These are phyloP conservation scores for Zygoascus hellenicus DNA, from an alignment of 1,139 yeast species.

Conservation along the genomic window DNA sequence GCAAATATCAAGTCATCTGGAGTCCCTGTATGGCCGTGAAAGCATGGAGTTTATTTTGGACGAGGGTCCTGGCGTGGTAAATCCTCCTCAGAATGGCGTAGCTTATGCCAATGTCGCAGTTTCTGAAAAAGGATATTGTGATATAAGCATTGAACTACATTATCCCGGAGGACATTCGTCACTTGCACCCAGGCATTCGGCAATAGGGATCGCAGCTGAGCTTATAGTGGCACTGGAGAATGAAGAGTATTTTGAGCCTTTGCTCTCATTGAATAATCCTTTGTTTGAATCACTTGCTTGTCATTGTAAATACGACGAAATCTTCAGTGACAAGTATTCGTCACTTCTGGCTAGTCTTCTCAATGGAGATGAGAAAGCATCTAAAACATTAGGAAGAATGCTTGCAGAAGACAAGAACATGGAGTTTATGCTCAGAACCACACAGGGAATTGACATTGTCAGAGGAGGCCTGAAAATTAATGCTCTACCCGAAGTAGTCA, in stretches of 20 bases:
- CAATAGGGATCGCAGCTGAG: constrained; percentile 59
- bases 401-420: constrained; percentile 17
- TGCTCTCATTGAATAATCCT: constrained; percentile 46
- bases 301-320: constrained; percentile 33
- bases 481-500: constrained; percentile 65
- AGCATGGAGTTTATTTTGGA: constrained; percentile 55
- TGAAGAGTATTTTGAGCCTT: constrained; percentile 40
- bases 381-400: constrained; percentile 6
- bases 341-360: constrained; percentile 17
- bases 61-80: constrained; percentile 43
- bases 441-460: constrained; percentile 61
- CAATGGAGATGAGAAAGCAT: constrained; percentile 13
- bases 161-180: constrained; percentile 73
- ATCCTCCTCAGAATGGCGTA: constrained; percentile 31
- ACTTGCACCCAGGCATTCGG: constrained; percentile 64
- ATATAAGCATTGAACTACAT: constrained; percentile 42
- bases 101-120: constrained; percentile 54
- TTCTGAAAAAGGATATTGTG: constrained; percentile 62
- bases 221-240: constrained; percentile 47
- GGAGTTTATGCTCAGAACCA: constrained; percentile 48
- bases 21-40: constrained; percentile 49
- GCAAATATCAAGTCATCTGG: constrained; percentile 40
- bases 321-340: constrained; percentile 26
- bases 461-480: constrained; percentile 62
- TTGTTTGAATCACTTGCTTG: constrained; percentile 42